These are phyloP conservation scores for Cladosporium sp. DNA, from an alignment of 2,329 filamentous ascomycete species.

Conservation along the genomic window DNA sequence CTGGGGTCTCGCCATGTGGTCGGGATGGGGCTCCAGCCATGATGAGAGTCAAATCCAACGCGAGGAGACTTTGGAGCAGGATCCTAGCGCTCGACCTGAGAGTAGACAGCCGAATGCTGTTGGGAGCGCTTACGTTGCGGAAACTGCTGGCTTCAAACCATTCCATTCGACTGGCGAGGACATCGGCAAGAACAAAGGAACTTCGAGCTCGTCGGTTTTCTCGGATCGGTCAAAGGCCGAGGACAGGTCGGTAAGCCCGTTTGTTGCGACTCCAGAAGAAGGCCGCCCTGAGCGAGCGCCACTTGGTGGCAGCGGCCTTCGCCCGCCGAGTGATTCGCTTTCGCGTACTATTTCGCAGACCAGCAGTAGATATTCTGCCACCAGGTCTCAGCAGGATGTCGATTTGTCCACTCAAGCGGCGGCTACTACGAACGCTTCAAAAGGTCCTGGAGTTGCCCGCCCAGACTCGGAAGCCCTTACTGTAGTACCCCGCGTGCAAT, in stretches of 20 bases:
- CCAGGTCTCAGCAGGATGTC: neutral
- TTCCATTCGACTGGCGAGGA: neutral
- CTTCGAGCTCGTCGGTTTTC: neutral
- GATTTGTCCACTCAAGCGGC: neutral
- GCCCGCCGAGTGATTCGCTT: neutral
- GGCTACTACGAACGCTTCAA: neutral
- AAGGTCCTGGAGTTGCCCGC: neutral
- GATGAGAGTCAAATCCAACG: constrained; percentile 70
- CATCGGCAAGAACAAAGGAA: neutral
- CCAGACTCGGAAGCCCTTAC: neutral
- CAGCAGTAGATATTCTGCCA: constrained; percentile 2
- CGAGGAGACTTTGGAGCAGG: constrained; percentile 41
- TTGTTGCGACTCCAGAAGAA: neutral
- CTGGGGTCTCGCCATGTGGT: constrained; percentile 78
- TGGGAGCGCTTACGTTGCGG: neutral
- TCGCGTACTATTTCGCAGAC: constrained; percentile 3
- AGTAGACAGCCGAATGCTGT: neutral
- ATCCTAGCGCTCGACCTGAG: constrained; percentile 1
- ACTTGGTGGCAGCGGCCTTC: neutral
- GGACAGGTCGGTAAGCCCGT: constrained; percentile 6
- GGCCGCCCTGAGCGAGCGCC: neutral
- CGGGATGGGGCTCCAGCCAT: constrained; percentile 81
- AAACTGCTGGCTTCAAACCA: constrained; percentile 1
- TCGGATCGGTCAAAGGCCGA: neutral
- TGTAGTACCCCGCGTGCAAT: neutral